Conservation (phyloP, 2,329 filamentous ascomycete species). For the Lachnellula arida region DNA sequence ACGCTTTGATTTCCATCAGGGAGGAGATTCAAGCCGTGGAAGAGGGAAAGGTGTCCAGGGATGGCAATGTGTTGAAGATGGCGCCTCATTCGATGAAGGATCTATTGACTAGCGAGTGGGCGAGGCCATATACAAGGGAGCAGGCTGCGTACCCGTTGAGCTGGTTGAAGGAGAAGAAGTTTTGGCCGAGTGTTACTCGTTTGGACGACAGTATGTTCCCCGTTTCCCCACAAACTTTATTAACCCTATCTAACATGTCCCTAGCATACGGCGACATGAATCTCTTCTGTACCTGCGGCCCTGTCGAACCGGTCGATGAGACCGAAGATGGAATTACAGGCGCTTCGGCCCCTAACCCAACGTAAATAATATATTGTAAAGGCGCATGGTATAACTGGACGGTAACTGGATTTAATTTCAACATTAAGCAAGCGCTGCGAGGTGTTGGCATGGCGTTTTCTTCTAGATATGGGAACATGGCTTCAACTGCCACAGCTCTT, state of each 20-base stretch:
- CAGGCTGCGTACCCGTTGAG: conserved; percentile 81
- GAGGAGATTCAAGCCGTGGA: conserved; percentile 81
- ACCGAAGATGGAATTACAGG: conserved; percentile 22
- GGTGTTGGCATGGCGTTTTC: not conserved
- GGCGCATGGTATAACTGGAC: not conserved
- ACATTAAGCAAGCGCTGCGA: not conserved
- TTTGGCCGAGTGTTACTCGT: conserved; percentile 85
- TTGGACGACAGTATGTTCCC: conserved; percentile 74
- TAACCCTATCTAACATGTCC: conserved; percentile 11
- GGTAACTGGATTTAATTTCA: not conserved
- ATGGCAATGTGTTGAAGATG: conserved; percentile 83
- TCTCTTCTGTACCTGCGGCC: conserved; percentile 90
- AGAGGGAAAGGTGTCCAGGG: conserved; percentile 67
- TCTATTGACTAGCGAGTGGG: conserved; percentile 71
- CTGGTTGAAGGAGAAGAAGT: conserved; percentile 90
- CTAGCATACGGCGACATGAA: conserved; percentile 84
- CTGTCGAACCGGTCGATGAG: conserved; percentile 53
- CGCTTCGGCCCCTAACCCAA: conserved; percentile 21
- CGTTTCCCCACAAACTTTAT: conserved; percentile 12
- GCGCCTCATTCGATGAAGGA: conserved; percentile 82
- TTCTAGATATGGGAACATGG: not conserved
- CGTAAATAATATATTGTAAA: conserved; percentile 8
- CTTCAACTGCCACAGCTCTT: not conserved
- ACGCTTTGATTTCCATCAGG: conserved; percentile 82
- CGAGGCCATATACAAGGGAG: conserved; percentile 74